Percentiles rank a stretch among this genome's conserved stretches.
Conservation (phyloP, 208 protist genomes). For the Tritrichomonas musculus region DNA sequence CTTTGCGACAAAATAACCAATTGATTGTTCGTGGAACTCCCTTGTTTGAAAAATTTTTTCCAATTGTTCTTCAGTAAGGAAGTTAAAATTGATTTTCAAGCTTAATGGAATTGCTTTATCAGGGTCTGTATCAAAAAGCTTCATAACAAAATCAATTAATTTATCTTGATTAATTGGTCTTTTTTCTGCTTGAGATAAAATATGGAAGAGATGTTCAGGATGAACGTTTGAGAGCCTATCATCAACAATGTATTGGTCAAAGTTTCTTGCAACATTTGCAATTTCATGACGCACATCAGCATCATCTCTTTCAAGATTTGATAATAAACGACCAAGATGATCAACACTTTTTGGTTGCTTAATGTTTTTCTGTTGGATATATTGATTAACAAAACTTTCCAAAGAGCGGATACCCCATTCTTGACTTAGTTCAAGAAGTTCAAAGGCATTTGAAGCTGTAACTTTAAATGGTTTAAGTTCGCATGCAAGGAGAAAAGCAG, state of each 20-base stretch:
- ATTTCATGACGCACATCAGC: neutral
- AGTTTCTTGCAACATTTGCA: neutral
- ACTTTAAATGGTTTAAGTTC: neutral
- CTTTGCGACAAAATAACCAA: neutral
- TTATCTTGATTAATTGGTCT: neutral
- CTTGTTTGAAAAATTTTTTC: neutral
- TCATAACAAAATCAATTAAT: slow-evolving; percentile 14
- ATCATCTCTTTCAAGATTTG: neutral
- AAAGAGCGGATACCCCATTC: neutral
- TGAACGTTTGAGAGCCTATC: neutral
- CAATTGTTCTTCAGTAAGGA: neutral
- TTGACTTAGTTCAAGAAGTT: neutral
- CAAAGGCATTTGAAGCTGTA: neutral
- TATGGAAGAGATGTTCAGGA: neutral
- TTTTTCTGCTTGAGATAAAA: neutral
- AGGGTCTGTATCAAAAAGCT: neutral
- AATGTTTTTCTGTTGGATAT: neutral
- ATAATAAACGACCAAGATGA: neutral
- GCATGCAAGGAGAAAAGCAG: neutral
- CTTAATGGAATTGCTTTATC: neutral
- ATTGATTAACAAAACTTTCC: neutral
- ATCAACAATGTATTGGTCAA: neutral
- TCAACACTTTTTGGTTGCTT: neutral
- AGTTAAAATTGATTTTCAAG: neutral
- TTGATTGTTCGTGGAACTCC: neutral